These are phyloP conservation scores for Aspergillus cristatus DNA, from an alignment of 495 filamentous ascomycete species.

Conservation along the genomic window DNA sequence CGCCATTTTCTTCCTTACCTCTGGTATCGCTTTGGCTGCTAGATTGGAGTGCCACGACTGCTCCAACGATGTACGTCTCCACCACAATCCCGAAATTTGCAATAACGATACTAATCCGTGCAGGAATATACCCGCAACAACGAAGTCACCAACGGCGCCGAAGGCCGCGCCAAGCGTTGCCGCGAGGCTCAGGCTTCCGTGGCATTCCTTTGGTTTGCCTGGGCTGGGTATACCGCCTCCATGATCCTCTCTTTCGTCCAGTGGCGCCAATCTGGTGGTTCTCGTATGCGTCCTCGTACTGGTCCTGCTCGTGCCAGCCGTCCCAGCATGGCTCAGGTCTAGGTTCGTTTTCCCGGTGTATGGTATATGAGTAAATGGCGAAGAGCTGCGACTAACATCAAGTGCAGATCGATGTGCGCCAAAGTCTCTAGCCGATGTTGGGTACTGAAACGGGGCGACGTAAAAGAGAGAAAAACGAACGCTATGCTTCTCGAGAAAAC, in stretches of 20 bases:
- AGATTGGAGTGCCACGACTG: conserved; percentile 52
- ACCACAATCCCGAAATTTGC: too few relatives aligned
- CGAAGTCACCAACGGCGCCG: conserved; percentile 50
- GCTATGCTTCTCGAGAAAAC: too few relatives aligned
- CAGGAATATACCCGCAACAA: conserved; percentile 50
- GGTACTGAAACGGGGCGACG: too few relatives aligned
- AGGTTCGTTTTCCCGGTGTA: too few relatives aligned
- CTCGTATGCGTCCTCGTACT: conserved; percentile 31
- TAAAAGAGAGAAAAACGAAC: too few relatives aligned
- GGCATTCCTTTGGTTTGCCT: conserved; percentile 68
- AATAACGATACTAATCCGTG: too few relatives aligned
- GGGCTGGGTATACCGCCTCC: conserved; percentile 49
- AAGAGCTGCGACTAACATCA: too few relatives aligned
- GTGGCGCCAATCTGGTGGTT: conserved; percentile 20
- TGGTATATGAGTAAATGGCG: too few relatives aligned
- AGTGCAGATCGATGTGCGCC: too few relatives aligned
- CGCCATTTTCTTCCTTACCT: conserved; percentile 55
- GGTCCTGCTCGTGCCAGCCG: conserved; percentile 36
- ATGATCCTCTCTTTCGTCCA: conserved; percentile 41
- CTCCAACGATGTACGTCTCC: conserved; percentile 45
- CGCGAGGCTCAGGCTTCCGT: conserved; percentile 57
- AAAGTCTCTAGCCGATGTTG: too few relatives aligned
- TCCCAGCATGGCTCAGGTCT: conserved; percentile 58
- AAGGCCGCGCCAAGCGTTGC: conserved; percentile 48
- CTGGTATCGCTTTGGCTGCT: conserved; percentile 55